These are phyloP conservation scores for Chalciporus chontae DNA, from an alignment of 768 basidiomycete genomes.

Conservation along the genomic window DNA sequence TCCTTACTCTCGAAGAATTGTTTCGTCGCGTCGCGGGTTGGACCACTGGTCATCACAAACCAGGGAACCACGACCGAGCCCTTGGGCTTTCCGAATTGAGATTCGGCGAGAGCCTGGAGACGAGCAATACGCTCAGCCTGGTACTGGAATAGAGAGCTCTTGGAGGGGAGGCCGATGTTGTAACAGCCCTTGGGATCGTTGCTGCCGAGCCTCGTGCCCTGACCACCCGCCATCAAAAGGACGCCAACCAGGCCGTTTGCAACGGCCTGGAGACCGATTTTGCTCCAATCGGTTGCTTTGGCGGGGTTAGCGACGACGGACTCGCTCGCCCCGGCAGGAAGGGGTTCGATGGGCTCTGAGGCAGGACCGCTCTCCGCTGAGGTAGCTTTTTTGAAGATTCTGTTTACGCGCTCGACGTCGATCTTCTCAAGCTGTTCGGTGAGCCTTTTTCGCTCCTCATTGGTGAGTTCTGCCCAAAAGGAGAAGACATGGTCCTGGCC, in stretches of 20 bases:
- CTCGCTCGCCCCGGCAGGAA: conserved; percentile 74
- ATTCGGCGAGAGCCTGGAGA: conserved; percentile 73
- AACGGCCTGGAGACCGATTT: conserved; percentile 76
- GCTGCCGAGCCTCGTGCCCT: conserved; percentile 92
- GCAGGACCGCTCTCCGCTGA: conserved; percentile 53
- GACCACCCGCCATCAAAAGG: conserved; percentile 95
- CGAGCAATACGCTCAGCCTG: conserved; percentile 95
- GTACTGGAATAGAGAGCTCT: conserved; percentile 92
- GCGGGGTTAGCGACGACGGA: conserved; percentile 51
- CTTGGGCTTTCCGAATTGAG: conserved; percentile 44
- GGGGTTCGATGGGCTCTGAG: conserved; percentile 65
- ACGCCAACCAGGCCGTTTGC: conserved; percentile 86
- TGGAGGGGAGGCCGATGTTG: conserved; percentile 91
- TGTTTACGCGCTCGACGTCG: conserved; percentile 89
- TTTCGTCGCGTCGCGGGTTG: conserved; percentile 85
- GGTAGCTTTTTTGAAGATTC: conserved; percentile 77
- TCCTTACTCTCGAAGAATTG: conserved; percentile 72
- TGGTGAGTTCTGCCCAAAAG: conserved; percentile 75
- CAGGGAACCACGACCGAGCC: conserved; percentile 80
- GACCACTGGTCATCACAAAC: conserved; percentile 99
- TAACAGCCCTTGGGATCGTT: conserved; percentile 96
- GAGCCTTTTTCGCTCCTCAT: conserved; percentile 60
- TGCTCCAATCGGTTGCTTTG: conserved; percentile 72
- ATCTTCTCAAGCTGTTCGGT: conserved; percentile 71
- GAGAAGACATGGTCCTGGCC: conserved; percentile 87